Evolutionary conservation across 169 alveolate species (phyloP).

Genomic region (Eimeria acervulina): DNA sequence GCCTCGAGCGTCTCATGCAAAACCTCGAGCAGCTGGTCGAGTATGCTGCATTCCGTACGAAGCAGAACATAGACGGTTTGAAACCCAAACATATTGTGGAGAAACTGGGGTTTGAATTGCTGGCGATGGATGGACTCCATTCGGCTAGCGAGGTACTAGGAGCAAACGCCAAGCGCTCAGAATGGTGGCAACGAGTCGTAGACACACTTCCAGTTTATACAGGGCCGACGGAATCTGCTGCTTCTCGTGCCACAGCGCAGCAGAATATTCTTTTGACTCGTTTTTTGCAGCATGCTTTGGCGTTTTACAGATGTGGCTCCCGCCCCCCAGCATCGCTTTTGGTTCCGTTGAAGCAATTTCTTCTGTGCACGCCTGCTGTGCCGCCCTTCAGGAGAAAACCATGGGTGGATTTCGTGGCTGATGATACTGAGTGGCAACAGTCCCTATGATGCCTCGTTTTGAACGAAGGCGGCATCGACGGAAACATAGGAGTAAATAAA

Average conservation of each 20-base stretch:
- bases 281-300: neutral
- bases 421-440: neutral
- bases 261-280: neutral
- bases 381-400: neutral
- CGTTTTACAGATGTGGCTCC: neutral
- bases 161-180: neutral
- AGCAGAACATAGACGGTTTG: neutral
- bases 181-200: neutral
- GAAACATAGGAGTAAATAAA: neutral
- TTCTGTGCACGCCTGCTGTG: neutral
- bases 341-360: conserved; percentile 1
- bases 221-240: neutral
- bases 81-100: neutral
- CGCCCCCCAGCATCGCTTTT: neutral
- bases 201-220: neutral
- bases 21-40: neutral
- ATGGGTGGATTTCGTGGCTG: neutral
- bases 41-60: neutral
- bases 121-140: neutral
- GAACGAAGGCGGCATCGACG: neutral
- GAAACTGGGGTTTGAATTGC: neutral
- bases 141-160: conserved; percentile 44
- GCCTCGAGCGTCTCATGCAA: neutral
- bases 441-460: neutral
- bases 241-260: neutral